Evolutionary conservation across 1,284 basidiomycete genomes (phyloP).

Genomic region (Puccinia novopanici): DNA sequence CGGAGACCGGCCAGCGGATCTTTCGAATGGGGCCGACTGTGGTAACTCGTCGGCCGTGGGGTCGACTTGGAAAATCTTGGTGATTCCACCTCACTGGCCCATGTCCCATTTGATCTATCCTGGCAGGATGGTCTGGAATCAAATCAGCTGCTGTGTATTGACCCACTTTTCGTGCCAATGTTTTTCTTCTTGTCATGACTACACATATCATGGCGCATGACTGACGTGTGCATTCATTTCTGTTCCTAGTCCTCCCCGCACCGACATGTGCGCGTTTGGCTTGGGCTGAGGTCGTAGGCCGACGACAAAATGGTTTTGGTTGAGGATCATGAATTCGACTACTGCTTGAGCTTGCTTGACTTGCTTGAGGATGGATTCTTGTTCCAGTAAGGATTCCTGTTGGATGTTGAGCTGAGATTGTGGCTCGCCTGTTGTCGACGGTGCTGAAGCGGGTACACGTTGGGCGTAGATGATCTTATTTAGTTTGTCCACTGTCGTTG

Average conservation of each 20-base stretch:
- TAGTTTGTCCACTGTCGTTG: conserved; percentile 18
- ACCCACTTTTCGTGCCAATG: background rate
- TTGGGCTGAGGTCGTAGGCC: conserved; percentile 39
- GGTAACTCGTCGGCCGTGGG: conserved; percentile 14
- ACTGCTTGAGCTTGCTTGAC: conserved; percentile 47
- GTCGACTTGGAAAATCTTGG: background rate
- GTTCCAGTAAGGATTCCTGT: conserved; percentile 41
- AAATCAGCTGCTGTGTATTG: conserved; percentile 8
- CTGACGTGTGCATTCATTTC: conserved; percentile 8
- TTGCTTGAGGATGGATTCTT: conserved; percentile 41
- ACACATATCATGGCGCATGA: background rate
- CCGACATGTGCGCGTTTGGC: background rate
- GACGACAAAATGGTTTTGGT: conserved; percentile 49
- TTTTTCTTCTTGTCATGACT: background rate
- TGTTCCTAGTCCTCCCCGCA: background rate
- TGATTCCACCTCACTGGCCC: conserved; percentile 23
- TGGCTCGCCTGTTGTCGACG: background rate
- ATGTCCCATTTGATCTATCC: conserved; percentile 22
- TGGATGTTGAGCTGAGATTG: conserved; percentile 21
- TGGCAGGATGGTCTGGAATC: conserved; percentile 18
- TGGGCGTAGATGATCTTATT: conserved; percentile 45
- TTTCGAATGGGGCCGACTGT: background rate
- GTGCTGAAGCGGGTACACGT: background rate
- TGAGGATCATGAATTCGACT: conserved; percentile 41
- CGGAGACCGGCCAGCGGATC: conserved; percentile 5